Evolutionary conservation across 2,329 filamentous ascomycete genomes (phyloP).

Genomic region (Trichoderma semiorbis): DNA sequence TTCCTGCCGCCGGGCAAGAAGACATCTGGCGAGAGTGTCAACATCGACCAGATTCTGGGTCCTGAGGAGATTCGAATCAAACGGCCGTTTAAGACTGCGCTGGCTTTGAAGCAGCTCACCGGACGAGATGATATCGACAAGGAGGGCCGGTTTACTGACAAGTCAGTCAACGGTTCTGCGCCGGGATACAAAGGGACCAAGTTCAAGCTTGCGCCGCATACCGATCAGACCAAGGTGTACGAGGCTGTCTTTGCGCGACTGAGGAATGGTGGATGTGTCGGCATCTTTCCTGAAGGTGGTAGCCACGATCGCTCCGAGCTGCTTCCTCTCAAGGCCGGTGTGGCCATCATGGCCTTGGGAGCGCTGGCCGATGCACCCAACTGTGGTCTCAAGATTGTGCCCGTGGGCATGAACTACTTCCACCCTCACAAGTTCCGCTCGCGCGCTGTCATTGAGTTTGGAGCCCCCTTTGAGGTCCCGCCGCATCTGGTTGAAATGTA

Average conservation of each 20-base stretch:
- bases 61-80: constrained; percentile 81
- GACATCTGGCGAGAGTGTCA: constrained; percentile 69
- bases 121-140: constrained; percentile 70
- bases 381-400: constrained; percentile 89
- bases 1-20: constrained; percentile 84
- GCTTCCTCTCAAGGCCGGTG: constrained; percentile 88
- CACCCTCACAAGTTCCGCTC: constrained; percentile 98
- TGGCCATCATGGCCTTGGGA: constrained; percentile 96
- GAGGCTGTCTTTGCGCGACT: constrained; percentile 86
- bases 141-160: constrained; percentile 60
- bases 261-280: constrained; percentile 79
- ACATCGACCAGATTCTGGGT: constrained; percentile 77
- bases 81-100: constrained; percentile 76
- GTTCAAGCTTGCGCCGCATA: constrained; percentile 86
- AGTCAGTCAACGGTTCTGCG: constrained; percentile 49
- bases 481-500: constrained; percentile 81
- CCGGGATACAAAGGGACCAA: constrained; percentile 71
- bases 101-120: constrained; percentile 76
- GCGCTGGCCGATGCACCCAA: constrained; percentile 80
- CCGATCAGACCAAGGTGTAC: constrained; percentile 92
- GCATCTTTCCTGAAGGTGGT: constrained; percentile 95
- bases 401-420: constrained; percentile 99
- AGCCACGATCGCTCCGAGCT: constrained; percentile 93
- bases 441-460: constrained; percentile 92
- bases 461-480: constrained; percentile 81